Evolutionary conservation across 306 rosid species (phyloP).

Genomic region (Castanea crenata): DNA sequence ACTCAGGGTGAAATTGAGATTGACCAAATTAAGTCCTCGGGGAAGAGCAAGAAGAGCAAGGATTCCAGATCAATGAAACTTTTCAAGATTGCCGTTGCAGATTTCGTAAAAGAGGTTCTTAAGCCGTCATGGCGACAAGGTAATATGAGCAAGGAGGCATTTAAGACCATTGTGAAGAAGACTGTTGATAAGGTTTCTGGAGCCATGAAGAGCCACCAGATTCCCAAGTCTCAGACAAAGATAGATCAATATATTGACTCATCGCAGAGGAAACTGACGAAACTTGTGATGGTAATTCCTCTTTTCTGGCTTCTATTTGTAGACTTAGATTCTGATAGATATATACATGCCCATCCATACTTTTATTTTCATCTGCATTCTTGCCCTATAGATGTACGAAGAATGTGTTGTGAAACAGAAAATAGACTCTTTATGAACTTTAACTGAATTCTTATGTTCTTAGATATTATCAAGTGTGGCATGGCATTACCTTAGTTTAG

Average conservation of each 20-base stretch:
- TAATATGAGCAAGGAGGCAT: constrained; percentile 98
- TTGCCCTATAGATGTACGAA: neutral
- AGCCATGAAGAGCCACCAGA: constrained; percentile 88
- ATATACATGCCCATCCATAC: neutral
- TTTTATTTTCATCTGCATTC: neutral
- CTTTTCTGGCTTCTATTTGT: constrained; percentile 16
- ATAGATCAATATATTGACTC: constrained; percentile 88
- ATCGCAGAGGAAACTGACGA: constrained; percentile 86
- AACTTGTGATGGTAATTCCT: constrained; percentile 84
- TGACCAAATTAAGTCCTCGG: constrained; percentile 70
- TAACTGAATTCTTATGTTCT: neutral
- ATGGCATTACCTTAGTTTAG: neutral
- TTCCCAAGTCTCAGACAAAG: constrained; percentile 88
- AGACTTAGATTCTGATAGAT: neutral
- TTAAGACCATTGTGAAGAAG: constrained; percentile 96
- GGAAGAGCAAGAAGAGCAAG: constrained; percentile 71
- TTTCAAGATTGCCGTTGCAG: constrained; percentile 85
- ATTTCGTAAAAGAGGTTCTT: constrained; percentile 88
- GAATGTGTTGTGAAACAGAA: neutral
- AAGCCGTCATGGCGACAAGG: constrained; percentile 99
- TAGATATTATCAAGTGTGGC: neutral
- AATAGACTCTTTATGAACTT: neutral
- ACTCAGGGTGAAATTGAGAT: constrained; percentile 58
- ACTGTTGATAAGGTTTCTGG: constrained; percentile 98
- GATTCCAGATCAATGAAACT: constrained; percentile 81